phyloP scores from a whole-genome alignment of 1,284 basidiomycete genomes.

The Trametes versicolor region DNA sequence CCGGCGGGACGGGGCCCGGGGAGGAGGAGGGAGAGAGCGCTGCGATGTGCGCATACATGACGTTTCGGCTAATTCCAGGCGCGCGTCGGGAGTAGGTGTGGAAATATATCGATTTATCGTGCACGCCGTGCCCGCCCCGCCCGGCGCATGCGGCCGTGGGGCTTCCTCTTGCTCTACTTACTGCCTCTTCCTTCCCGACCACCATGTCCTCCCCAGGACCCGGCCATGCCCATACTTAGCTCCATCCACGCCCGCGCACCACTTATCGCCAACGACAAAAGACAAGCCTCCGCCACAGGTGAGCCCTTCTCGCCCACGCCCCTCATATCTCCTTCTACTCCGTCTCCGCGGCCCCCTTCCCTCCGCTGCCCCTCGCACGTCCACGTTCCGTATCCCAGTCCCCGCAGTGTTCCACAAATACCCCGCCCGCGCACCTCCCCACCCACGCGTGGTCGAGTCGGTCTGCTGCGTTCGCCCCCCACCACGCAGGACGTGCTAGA shows the following conservation, averaged over 20 bases:
- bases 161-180: constrained; percentile 1
- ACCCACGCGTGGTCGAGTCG: background rate
- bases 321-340: constrained; percentile 9
- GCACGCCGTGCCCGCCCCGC: constrained; percentile 1
- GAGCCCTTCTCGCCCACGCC: constrained; percentile 19
- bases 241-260: background rate
- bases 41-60: constrained; percentile 16
- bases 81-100: background rate
- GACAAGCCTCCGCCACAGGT: constrained; percentile 28
- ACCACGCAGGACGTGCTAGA: constrained; percentile 3
- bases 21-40: background rate
- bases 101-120: background rate
- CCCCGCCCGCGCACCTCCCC: constrained; percentile 6
- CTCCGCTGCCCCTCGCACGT: constrained; percentile 3
- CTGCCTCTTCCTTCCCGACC: constrained; percentile 18
- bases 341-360: constrained; percentile 3
- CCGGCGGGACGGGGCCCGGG: background rate
- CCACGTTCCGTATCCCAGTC: constrained; percentile 15
- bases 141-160: background rate
- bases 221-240: constrained; percentile 19
- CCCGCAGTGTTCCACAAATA: constrained; percentile 20
- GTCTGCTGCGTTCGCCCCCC: background rate
- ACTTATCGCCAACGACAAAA: constrained; percentile 15
- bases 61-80: constrained; percentile 23
- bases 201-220: constrained; percentile 24